Conservation (phyloP, 441 rosid species). For the Pelargonium australe region DNA sequence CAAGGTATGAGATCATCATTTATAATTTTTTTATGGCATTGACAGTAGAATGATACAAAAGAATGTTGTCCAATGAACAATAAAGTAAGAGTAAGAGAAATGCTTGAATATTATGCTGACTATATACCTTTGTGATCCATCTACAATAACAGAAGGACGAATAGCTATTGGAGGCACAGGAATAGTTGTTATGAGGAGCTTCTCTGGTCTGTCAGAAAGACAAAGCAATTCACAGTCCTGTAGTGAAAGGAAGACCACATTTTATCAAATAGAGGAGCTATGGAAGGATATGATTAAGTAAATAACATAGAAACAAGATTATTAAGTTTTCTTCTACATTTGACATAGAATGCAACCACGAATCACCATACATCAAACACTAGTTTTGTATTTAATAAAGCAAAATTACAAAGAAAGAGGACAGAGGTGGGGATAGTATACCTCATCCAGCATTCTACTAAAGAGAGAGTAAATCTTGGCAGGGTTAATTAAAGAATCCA, state of each 20-base stretch:
- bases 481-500: slow-evolving; percentile 48
- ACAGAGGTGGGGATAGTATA: slow-evolving; percentile 22
- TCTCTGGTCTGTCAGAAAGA: slow-evolving; percentile 79
- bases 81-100: neutral
- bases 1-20: slow-evolving; percentile 17
- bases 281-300: neutral
- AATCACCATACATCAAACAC: too few species aligned
- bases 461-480: slow-evolving; percentile 56
- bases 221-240: slow-evolving; percentile 90
- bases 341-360: neutral
- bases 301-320: neutral
- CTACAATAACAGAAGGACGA: slow-evolving; percentile 85
- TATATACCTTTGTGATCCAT: slow-evolving; percentile 67
- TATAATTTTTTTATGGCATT: neutral
- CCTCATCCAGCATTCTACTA: slow-evolving; percentile 68
- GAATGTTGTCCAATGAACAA: slow-evolving; percentile 13
- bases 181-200: slow-evolving; percentile 57
- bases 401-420: neutral
- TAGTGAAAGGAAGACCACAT: slow-evolving; percentile 12
- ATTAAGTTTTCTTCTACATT: neutral
- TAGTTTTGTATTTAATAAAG: neutral
- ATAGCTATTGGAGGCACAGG: slow-evolving; percentile 88
- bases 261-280: neutral
- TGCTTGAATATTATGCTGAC: slow-evolving; percentile 5
- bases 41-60: slow-evolving; percentile 15